Evolutionary conservation across 192 early-diverging fungal species (phyloP), one percentile per base, ranked within the genome.

Genomic region (Funneliformis mosseae): DNA sequence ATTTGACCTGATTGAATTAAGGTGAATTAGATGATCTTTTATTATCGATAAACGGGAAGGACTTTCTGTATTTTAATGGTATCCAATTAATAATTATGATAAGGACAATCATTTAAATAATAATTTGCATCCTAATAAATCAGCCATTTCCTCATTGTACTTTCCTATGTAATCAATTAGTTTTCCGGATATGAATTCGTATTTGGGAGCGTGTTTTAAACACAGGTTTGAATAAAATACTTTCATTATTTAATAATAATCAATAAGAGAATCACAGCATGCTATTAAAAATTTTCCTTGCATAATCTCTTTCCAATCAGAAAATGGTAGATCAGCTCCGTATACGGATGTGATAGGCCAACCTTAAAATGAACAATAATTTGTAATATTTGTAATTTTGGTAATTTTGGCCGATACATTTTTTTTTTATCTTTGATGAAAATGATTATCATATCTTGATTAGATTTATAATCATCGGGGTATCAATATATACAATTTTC

Each of bases 131-230:
- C 12, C 10, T 23, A 68, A 4, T 2, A 39, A 27, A 41, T 41
- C 6, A 41, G 11, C 18, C 8, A 39, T 66, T 69, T 28, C 50
- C 14, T 21, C 4, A 0, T 41, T 41, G 12, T 25, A 74, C 43
- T 11, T 74, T 28, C 72, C 72, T 23, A 74, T 4, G 50, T 74
- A 74, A 28, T 74, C 72, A 7, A 74, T 43, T 8, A 74, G 43
- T 2, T 43, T 48, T 3, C 72, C 72, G 5, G 72, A 74, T 74
- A 74, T 27, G 16, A 74, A 50, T 55, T 74, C 72, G 25, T 74
- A 8, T 38, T 74, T 43, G n/a, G 72, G 72, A 23, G 72, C 72
- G 50, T 74, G 72, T 48, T 74, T 74, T 74, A 55, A 45, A 48
- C 72, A 74, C 10, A 50, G n/a, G 0, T 74, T 8, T 23, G 72